A percentile compares a stretch with the other conserved stretches of the same genome.
Conservation (phyloP, 1,284 basidiomycete genomes). For the Porphyrellus sp. region DNA sequence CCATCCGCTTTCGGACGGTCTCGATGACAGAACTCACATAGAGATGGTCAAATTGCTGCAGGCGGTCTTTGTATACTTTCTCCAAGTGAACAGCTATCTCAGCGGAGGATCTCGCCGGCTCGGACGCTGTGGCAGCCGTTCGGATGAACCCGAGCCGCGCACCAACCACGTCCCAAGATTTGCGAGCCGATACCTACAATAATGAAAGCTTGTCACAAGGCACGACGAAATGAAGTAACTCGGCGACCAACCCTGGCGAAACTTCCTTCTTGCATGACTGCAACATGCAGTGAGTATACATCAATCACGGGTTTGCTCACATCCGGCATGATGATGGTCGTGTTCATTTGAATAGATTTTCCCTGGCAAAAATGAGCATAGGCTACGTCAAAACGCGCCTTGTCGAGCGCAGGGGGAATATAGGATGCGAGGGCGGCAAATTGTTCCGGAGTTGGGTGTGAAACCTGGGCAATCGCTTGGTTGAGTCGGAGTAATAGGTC, state of each 20-base stretch:
- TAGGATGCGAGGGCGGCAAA: slow-evolving; percentile 30
- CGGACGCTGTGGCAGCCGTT: slow-evolving; percentile 22
- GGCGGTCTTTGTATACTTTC: slow-evolving; percentile 30
- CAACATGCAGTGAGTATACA: slow-evolving; percentile 32
- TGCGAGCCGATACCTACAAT: slow-evolving; percentile 26
- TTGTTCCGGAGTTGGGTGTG: slow-evolving; percentile 27
- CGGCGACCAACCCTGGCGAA: slow-evolving; percentile 27
- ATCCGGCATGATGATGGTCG: slow-evolving; percentile 33
- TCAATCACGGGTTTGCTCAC: slow-evolving; percentile 28
- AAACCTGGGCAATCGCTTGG: slow-evolving; percentile 28
- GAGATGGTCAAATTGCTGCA: slow-evolving; percentile 36
- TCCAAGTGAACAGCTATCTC: slow-evolving; percentile 31
- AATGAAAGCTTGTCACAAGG: slow-evolving; percentile 7
- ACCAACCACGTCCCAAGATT: slow-evolving; percentile 32
- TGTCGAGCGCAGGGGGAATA: slow-evolving; percentile 33
- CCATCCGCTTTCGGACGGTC: slow-evolving; percentile 35
- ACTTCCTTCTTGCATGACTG: slow-evolving; percentile 36
- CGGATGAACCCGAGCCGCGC: slow-evolving; percentile 31
- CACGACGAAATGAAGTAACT: slow-evolving; percentile 8
- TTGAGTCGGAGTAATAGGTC: slow-evolving; percentile 31
- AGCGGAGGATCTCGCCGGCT: slow-evolving; percentile 25
- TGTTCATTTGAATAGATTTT: slow-evolving; percentile 29
- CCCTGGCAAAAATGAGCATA: slow-evolving; percentile 33
- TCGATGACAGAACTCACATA: slow-evolving; percentile 35
- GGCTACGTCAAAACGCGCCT: slow-evolving; percentile 30